phyloP scores from a whole-genome alignment of 192 early-diverging fungal genomes.

The Gaertneriomyces sp. region DNA sequence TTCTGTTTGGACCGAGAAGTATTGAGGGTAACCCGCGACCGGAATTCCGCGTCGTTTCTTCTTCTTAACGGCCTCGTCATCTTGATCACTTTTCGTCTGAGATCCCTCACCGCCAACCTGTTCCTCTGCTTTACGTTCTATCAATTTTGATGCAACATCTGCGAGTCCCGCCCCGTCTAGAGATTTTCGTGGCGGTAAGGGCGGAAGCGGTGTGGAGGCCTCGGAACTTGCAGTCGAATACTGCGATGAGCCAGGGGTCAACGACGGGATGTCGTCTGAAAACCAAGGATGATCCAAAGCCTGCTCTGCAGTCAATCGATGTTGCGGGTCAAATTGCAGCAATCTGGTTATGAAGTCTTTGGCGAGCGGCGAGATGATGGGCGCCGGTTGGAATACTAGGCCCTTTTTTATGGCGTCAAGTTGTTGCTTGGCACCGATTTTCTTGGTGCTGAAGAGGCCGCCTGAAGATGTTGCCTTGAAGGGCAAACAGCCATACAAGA shows the following conservation, averaged over 20 bases:
- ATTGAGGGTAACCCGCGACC: background rate
- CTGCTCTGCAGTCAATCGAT: slow-evolving; percentile 65
- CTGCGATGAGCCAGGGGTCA: background rate
- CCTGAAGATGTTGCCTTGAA: slow-evolving; percentile 10
- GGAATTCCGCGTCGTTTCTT: background rate
- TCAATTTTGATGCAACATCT: background rate
- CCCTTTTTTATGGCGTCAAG: slow-evolving; percentile 28
- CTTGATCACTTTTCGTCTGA: background rate
- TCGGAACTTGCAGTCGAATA: slow-evolving; percentile 16
- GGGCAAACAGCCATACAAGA: slow-evolving; percentile 33
- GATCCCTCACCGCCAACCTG: background rate
- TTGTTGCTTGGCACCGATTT: slow-evolving; percentile 24
- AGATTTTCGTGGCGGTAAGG: slow-evolving; percentile 5
- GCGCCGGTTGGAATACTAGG: background rate
- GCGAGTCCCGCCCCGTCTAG: background rate
- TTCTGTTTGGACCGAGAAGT: background rate
- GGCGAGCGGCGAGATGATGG: slow-evolving; percentile 37
- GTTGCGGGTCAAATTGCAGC: slow-evolving; percentile 58
- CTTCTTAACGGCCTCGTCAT: background rate
- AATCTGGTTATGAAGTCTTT: slow-evolving; percentile 65
- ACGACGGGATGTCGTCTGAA: background rate
- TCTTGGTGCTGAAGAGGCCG: slow-evolving; percentile 24
- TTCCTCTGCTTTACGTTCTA: background rate
- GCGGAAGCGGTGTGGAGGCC: background rate
- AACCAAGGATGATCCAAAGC: slow-evolving; percentile 80